Evolutionary conservation across 805 yeast genomes (phyloP).

Genomic region (Ogataea angusta): DNA sequence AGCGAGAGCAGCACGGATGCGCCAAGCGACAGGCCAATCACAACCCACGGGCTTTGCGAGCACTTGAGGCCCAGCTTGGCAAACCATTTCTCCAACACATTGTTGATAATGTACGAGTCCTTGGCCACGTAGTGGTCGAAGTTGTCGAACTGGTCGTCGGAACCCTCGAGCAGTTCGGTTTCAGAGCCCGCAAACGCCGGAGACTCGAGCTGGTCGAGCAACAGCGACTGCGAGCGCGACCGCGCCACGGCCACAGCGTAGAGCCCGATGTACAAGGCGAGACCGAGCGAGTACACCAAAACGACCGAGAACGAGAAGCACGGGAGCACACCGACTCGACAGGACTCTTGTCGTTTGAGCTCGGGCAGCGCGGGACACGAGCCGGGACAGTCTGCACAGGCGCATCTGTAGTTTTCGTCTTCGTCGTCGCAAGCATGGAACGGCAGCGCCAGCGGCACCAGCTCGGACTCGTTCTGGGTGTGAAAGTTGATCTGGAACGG

Average conservation of each 20-base stretch:
- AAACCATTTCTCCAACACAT: conserved; percentile 46
- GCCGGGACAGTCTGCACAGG: conserved; percentile 84
- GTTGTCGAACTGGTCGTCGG: conserved; percentile 19
- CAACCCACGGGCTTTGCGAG: conserved; percentile 54
- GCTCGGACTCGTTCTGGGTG: conserved; percentile 33
- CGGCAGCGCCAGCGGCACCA: conserved; percentile 32
- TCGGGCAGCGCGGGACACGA: conserved; percentile 71
- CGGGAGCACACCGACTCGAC: conserved; percentile 63
- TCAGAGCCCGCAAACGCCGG: conserved; percentile 11
- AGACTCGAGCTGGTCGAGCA: conserved; percentile 15
- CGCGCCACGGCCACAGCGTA: conserved; percentile 7
- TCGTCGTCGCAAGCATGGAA: conserved; percentile 55
- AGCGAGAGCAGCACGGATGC: conserved; percentile 46
- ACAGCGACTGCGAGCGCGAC: conserved; percentile 10
- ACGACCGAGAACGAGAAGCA: conserved; percentile 70
- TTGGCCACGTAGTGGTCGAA: conserved; percentile 22
- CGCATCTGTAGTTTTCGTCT: conserved; percentile 59
- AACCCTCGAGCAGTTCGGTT: conserved; percentile 12
- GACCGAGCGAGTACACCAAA: conserved; percentile 39
- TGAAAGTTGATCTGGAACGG: conserved; percentile 88
- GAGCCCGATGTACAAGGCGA: conserved; percentile 12
- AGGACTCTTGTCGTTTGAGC: conserved; percentile 37
- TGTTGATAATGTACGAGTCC: conserved; percentile 46
- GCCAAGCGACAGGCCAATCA: conserved; percentile 42
- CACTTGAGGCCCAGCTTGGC: conserved; percentile 55